Base-by-base conservation (phyloP, 75 land plant genomes). In the Azolla pinnata region DNA sequence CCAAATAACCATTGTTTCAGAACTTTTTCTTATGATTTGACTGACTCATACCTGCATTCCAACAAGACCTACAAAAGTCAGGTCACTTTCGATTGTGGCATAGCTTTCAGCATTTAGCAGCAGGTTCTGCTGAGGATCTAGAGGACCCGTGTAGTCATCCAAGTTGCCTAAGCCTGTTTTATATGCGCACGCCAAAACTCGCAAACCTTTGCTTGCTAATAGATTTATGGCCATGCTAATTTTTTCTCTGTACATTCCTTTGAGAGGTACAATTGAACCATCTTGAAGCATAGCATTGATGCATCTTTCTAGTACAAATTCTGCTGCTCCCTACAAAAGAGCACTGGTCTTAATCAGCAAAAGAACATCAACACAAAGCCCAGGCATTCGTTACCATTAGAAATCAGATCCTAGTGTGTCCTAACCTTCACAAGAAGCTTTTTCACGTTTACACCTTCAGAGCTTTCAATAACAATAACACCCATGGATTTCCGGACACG, bases 401-500 rank as follows among this genome's bases (percentile, higher is more conserved):
- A n/a, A n/a, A n/a, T n/a, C n/a, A n/a, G n/a, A n/a, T n/a, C n/a
- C n/a, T n/a, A n/a, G n/a, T n/a, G n/a, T n/a, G n/a, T n/a, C n/a
- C 54, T 25, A 25, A 91, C 97, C 93, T 91, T 91, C 44, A 91
- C 97, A 20, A 91, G 70, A 30, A 91, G 71, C 12, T 70, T 64
- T 33, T 84, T 86, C 14, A 25, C 24, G 2, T 29, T 25, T 24
- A 1, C 25, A 27, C 18, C 18, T 45, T 83, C 85, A 19, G 79
- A 54, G 5, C 29, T 45, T 18, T 87, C 84, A 20, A 65, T 71
- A 5, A 68, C 93, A 76, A 91, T 80, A 9, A 91, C 84, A 21
- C 97, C 83, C 97, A 91, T 91, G 9, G 97, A 91, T 46, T 91
- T 91, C 61, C 97, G 54, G 52, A 66, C 74, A 19, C 97, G 86